A percentile compares a stretch with the other conserved stretches of the same genome.
Conservation (phyloP, 2,329 filamentous ascomycete genomes). For the Dactylellina sp. region DNA sequence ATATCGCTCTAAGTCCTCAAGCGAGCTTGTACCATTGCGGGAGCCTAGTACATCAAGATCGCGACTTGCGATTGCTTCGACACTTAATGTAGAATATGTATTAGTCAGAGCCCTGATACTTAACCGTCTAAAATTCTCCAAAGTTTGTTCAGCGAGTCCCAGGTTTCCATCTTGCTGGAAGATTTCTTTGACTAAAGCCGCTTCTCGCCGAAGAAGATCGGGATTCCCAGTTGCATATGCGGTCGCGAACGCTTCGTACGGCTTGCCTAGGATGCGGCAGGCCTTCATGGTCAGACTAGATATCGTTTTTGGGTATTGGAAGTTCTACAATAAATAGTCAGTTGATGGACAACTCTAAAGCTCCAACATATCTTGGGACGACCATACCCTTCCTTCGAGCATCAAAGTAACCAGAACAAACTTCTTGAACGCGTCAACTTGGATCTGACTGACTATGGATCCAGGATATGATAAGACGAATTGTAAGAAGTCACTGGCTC, state of each 20-base stretch:
- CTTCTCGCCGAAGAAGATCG: conserved; percentile 73
- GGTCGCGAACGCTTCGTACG: conserved; percentile 77
- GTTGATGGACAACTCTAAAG: conserved; percentile 27
- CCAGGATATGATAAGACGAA: conserved; percentile 60
- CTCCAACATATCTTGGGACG: conserved; percentile 30
- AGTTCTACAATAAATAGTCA: conserved; percentile 30
- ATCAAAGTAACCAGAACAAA: conserved; percentile 84
- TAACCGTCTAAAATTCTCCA: conserved; percentile 78
- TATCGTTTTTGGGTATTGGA: conserved; percentile 50
- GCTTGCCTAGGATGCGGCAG: conserved; percentile 71
- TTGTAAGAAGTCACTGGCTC: conserved; percentile 60
- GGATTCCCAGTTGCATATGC: conserved; percentile 74
- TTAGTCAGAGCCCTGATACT: conserved; percentile 78
- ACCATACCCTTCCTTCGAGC: conserved; percentile 72
- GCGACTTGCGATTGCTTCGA: conserved; percentile 66
- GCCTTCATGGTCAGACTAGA: conserved; percentile 23
- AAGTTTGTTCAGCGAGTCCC: conserved; percentile 76
- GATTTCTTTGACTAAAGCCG: conserved; percentile 70
- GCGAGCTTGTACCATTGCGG: conserved; percentile 55
- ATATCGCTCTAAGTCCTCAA: conserved; percentile 59
- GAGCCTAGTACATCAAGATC: conserved; percentile 59
- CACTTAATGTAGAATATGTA: conserved; percentile 75
- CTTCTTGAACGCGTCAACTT: conserved; percentile 86
- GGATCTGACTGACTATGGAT: conserved; percentile 58
- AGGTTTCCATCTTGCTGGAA: conserved; percentile 80